Percentiles rank a stretch among this genome's conserved stretches.
Conservation (phyloP, 2,329 filamentous ascomycete species). For the Albifimbria verrucaria region DNA sequence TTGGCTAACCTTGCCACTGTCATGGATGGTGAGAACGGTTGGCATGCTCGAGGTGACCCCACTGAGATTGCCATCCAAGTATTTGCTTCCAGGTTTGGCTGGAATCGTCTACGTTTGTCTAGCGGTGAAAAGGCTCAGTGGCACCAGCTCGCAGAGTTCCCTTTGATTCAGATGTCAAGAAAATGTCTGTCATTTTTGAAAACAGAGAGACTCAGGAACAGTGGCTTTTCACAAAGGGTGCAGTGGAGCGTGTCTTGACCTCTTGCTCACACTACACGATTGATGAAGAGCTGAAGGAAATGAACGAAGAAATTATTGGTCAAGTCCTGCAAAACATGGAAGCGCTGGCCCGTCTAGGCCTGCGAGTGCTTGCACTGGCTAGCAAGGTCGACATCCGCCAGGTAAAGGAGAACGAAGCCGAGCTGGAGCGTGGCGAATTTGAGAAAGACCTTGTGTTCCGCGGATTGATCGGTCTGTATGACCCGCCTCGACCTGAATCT, state of each 20-base stretch:
- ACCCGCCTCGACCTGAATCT: slow-evolving; percentile 67
- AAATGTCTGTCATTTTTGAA: slow-evolving; percentile 69
- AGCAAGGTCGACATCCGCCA: slow-evolving; percentile 40
- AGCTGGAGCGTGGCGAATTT: slow-evolving; percentile 50
- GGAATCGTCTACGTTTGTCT: slow-evolving; percentile 53
- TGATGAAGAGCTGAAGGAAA: slow-evolving; percentile 37
- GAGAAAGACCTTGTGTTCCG: slow-evolving; percentile 63
- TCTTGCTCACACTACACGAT: slow-evolving; percentile 54
- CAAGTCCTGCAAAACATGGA: slow-evolving; percentile 68
- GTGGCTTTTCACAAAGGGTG: slow-evolving; percentile 61
- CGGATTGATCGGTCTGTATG: slow-evolving; percentile 70
- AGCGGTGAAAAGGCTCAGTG: slow-evolving; percentile 48
- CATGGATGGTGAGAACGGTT: slow-evolving; percentile 49
- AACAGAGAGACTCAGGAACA: slow-evolving; percentile 35
- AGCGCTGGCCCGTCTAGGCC: slow-evolving; percentile 60
- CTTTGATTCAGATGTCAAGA: slow-evolving; percentile 75
- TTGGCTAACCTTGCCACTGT: slow-evolving; percentile 65
- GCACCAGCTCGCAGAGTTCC: slow-evolving; percentile 64
- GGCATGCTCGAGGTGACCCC: slow-evolving; percentile 64
- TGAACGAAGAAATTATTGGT: slow-evolving; percentile 51
- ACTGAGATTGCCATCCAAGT: slow-evolving; percentile 71
- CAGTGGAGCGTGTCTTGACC: slow-evolving; percentile 66
- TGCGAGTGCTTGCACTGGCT: slow-evolving; percentile 67
- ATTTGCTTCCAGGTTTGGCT: slow-evolving; percentile 66
- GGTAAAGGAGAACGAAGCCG: slow-evolving; percentile 31